phyloP scores from a whole-genome alignment of 2,329 filamentous ascomycete genomes.

The Microsporum canis region DNA sequence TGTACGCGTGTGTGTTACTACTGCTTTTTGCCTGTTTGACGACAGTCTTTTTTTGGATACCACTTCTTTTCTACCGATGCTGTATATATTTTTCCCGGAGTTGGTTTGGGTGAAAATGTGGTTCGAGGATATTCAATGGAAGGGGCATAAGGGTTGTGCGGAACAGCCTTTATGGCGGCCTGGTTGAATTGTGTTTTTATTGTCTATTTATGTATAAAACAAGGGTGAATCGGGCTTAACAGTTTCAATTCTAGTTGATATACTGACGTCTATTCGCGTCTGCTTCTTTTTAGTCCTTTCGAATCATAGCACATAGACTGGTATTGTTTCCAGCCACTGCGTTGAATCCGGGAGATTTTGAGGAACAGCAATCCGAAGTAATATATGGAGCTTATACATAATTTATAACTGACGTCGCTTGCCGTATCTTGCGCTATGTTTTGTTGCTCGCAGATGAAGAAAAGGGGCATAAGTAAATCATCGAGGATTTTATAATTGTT shows the following conservation, averaged over 20 bases:
- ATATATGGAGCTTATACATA: too few species aligned
- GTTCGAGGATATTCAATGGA: neutral
- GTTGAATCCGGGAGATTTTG: too few species aligned
- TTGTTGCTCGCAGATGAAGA: neutral
- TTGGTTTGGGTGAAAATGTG: neutral
- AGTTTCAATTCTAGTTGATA: neutral
- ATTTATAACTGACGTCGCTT: too few species aligned
- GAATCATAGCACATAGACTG: too few species aligned
- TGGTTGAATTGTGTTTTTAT: neutral
- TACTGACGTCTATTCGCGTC: neutral
- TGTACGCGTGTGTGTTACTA: neutral
- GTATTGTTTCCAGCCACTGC: too few species aligned
- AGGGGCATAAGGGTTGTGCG: neutral
- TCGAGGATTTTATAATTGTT: neutral
- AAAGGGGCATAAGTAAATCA: neutral
- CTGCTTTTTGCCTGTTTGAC: neutral
- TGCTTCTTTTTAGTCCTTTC: neutral
- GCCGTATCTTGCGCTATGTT: too few species aligned
- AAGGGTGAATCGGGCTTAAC: neutral
- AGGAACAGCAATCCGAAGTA: too few species aligned
- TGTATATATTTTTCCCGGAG: neutral
- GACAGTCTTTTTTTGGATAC: neutral
- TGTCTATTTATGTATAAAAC: neutral
- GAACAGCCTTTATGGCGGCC: neutral
- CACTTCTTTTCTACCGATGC: slow-evolving; percentile 5